These are phyloP conservation scores for Caryocar brasiliense DNA, from an alignment of 441 rosid species.

Conservation along the genomic window DNA sequence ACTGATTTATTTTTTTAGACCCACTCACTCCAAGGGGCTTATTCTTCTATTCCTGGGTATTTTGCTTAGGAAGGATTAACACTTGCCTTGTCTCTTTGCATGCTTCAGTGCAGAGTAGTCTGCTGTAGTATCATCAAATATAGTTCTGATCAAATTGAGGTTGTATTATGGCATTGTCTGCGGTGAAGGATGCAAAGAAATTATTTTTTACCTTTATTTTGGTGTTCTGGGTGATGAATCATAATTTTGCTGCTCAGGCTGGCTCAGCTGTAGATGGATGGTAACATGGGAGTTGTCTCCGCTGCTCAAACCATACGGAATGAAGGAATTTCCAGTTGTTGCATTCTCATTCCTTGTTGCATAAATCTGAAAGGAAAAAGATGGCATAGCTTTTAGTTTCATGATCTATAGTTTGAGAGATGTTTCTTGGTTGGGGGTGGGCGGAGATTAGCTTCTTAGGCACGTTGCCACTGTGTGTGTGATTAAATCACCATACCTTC, in stretches of 20 bases:
- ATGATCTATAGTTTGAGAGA: not conserved
- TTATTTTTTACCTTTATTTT: constrained; percentile 5
- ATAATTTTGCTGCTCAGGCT: constrained; percentile 19
- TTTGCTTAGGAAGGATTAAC: not conserved
- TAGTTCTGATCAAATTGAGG: not conserved
- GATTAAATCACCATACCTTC: constrained; percentile 26
- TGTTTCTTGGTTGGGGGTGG: not conserved
- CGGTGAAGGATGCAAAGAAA: not conserved
- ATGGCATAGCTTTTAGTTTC: not conserved
- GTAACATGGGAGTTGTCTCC: constrained; percentile 22
- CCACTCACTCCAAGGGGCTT: not conserved
- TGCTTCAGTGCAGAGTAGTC: not conserved
- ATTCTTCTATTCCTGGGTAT: not conserved
- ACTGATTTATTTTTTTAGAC: constrained; percentile 1
- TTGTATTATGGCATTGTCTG: not conserved
- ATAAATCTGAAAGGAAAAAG: constrained; percentile 28
- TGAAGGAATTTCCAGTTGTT: constrained; percentile 16
- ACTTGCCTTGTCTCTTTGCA: not conserved
- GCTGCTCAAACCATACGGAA: constrained; percentile 10
- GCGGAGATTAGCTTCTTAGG: not conserved
- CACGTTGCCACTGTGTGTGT: not conserved
- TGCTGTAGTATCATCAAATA: constrained; percentile 3
- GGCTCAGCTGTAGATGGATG: constrained; percentile 38
- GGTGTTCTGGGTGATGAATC: constrained; percentile 8
- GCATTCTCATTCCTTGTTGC: constrained; percentile 20